phyloP scores from a whole-genome alignment of 106 monocot genomes.

The Xerophyta viscosa region DNA sequence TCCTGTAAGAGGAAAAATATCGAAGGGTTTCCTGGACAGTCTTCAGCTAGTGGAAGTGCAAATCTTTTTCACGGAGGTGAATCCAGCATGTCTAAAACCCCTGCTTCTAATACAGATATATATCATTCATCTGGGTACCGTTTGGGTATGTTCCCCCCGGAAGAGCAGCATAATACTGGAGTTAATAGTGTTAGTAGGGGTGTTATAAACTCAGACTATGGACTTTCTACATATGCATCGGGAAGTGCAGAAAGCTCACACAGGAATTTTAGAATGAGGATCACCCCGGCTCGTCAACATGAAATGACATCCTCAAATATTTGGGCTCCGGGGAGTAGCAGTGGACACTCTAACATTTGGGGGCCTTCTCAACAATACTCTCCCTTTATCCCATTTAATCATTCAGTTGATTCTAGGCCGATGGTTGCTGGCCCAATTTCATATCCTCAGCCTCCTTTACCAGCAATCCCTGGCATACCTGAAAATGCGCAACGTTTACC shows the following conservation, averaged over 20 bases:
- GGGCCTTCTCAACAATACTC: constrained; percentile 16
- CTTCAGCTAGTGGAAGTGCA: constrained; percentile 34
- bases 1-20: constrained; percentile 61
- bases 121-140: constrained; percentile 8
- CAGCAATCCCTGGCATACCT: constrained; percentile 9
- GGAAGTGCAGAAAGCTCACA: constrained; percentile 23
- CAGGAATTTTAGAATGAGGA: constrained; percentile 37
- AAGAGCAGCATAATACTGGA: constrained; percentile 18
- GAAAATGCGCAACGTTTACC: constrained; percentile 13
- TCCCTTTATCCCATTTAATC: constrained; percentile 12
- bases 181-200: constrained; percentile 1
- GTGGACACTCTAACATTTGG: constrained; percentile 14
- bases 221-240: constrained; percentile 1
- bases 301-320: constrained; percentile 15
- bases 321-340: constrained; percentile 23
- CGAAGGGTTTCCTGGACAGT: constrained; percentile 31
- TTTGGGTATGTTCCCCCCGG: neutral
- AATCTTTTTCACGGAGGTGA: too few species aligned
- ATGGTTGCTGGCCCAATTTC: constrained; percentile 5
- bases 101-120: constrained; percentile 13
- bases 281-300: constrained; percentile 18
- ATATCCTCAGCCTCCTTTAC: constrained; percentile 14
- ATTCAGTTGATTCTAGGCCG: constrained; percentile 12
- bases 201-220: constrained; percentile 4
- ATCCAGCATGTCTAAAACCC: constrained; percentile 1